These are phyloP conservation scores for Cordyceps javanica DNA, from an alignment of 2,329 filamentous ascomycete genomes.

Conservation along the genomic window DNA sequence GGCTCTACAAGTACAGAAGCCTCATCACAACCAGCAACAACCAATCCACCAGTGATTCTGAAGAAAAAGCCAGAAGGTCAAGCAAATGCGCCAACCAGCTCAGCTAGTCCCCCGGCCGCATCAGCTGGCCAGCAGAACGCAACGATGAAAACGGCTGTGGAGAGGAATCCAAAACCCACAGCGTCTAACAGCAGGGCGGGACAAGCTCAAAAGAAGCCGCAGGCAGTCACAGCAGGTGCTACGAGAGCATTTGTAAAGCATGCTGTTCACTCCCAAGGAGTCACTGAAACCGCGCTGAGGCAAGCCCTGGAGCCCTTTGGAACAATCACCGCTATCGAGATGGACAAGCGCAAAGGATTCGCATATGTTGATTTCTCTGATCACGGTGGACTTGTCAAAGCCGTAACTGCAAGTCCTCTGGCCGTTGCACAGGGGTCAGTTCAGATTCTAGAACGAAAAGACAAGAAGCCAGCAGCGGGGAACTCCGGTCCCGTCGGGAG, in stretches of 20 bases:
- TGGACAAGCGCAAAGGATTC: constrained; percentile 91
- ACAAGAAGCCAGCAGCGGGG: constrained; percentile 37
- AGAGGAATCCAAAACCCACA: constrained; percentile 34
- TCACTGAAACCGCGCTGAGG: constrained; percentile 75
- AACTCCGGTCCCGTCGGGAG: constrained; percentile 4
- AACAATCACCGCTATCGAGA: constrained; percentile 71
- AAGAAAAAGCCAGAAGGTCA: constrained; percentile 33
- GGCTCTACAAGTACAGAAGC: constrained; percentile 28
- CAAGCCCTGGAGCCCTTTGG: constrained; percentile 71
- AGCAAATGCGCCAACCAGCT: constrained; percentile 17
- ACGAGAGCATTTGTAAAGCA: constrained; percentile 74
- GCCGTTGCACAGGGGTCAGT: constrained; percentile 79
- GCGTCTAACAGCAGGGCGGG: constrained; percentile 23
- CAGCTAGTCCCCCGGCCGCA: constrained; percentile 12
- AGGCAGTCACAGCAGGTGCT: constrained; percentile 33
- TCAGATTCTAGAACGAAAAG: constrained; percentile 78
- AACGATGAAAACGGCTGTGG: constrained; percentile 20
- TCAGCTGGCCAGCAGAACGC: constrained; percentile 18
- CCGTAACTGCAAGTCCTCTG: constrained; percentile 75
- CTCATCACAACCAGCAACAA: constrained; percentile 20
- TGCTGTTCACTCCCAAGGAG: constrained; percentile 82
- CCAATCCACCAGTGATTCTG: constrained; percentile 33
- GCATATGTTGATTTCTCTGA: constrained; percentile 87
- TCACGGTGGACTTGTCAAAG: constrained; percentile 65
- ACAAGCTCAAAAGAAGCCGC: constrained; percentile 28